Percentiles rank a stretch among this genome's conserved stretches.
phyloP scores from a whole-genome alignment of 345 rosid species.

The Brassica carinata region DNA sequence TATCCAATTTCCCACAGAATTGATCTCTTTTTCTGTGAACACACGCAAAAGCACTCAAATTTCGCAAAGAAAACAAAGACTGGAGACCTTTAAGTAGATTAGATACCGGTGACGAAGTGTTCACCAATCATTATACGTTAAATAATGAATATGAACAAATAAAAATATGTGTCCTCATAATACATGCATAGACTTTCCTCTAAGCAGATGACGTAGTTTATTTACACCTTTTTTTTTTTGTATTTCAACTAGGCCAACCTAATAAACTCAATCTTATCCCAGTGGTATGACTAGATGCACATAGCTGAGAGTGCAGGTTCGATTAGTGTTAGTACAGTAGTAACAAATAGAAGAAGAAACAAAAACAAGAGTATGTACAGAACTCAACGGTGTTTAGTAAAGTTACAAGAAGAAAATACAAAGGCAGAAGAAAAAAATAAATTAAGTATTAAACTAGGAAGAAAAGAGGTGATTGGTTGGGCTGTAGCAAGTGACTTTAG shows the following conservation, averaged over 20 bases:
- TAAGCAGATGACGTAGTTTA: not conserved
- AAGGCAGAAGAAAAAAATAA: not conserved
- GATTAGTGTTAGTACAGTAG: not conserved
- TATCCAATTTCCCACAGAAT: not conserved
- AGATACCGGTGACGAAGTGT: not conserved
- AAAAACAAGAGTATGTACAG: not conserved
- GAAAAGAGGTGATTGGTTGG: too few relatives aligned
- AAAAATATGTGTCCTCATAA: not conserved
- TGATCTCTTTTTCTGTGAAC: too few relatives aligned
- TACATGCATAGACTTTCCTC: constrained; percentile 1
- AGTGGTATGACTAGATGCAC: not conserved
- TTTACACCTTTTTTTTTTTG: not conserved
- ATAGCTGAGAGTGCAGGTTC: not conserved
- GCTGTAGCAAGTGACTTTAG: too few relatives aligned
- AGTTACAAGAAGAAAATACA: not conserved
- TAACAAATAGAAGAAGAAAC: not conserved
- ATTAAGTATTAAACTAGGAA: too few relatives aligned
- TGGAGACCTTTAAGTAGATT: not conserved
- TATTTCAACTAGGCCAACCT: not conserved
- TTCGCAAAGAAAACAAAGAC: not conserved
- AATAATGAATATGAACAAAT: not conserved
- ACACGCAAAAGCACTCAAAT: too few relatives aligned
- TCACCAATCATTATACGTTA: not conserved
- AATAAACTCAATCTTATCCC: not conserved
- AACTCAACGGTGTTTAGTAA: not conserved